Conservation (phyloP, 1,139 yeast species). For the Saccharomyces hybrid region DNA sequence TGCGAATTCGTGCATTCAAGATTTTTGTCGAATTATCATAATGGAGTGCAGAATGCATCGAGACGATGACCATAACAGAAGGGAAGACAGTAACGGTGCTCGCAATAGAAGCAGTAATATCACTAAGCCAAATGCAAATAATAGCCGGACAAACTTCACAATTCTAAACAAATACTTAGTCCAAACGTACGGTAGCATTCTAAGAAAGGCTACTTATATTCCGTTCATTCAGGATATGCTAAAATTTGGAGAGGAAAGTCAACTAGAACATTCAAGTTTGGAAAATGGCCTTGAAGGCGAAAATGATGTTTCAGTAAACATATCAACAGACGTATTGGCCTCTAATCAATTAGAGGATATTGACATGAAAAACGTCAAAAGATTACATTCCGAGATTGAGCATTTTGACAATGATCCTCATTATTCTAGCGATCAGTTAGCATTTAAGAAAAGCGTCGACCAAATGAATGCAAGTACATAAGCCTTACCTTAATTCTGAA, state of each 20-base stretch:
- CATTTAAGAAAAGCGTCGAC: neutral
- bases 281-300: neutral
- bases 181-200: constrained; percentile 36
- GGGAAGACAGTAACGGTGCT: neutral
- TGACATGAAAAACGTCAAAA: neutral
- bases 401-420: neutral
- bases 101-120: neutral
- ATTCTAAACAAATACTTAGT: constrained; percentile 45
- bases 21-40: constrained; percentile 51
- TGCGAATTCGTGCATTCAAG: constrained; percentile 70
- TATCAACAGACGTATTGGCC: constrained; percentile 2
- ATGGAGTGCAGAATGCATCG: constrained; percentile 19
- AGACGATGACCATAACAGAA: constrained; percentile 20
- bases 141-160: constrained; percentile 36
- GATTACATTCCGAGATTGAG: constrained; percentile 2
- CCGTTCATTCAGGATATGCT: constrained; percentile 27
- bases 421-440: neutral
- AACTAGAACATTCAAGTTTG: neutral
- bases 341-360: constrained; percentile 1
- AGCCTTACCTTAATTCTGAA: neutral
- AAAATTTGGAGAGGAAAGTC: neutral
- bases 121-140: neutral
- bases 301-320: constrained; percentile 16
- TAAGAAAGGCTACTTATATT: constrained; percentile 35
- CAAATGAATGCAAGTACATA: neutral